phyloP scores from a whole-genome alignment of 257 asterid genomes.

The Solanum sparsipilum region DNA sequence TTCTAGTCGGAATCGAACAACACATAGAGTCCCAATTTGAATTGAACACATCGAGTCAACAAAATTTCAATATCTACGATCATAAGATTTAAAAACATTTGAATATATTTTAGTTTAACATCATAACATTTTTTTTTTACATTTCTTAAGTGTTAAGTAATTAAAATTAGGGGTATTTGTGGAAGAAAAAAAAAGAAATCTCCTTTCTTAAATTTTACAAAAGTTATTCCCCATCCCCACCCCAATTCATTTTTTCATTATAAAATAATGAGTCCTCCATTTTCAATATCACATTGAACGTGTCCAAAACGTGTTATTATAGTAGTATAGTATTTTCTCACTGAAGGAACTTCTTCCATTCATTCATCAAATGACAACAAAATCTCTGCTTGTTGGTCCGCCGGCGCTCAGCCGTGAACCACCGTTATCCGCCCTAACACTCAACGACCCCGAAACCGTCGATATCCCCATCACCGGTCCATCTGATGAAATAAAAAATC shows the following conservation, averaged over 20 bases:
- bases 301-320: neutral
- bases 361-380: neutral
- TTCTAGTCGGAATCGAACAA: no score
- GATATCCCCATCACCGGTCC: neutral
- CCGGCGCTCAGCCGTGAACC: neutral
- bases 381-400: neutral
- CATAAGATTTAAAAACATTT: no score
- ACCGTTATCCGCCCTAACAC: neutral
- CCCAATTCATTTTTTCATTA: no score
- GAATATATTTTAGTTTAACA: no score
- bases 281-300: neutral
- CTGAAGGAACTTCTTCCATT: neutral
- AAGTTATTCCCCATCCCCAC: no score
- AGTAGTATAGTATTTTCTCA: neutral
- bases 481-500: neutral
- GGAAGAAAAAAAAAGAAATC: neutral
- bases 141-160: neutral
- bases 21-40: rapidly evolving
- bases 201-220: no score
- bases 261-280: neutral
- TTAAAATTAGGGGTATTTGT: neutral
- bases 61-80: no score
- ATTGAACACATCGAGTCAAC: no score
- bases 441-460: neutral
- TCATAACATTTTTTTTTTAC: neutral